These are phyloP conservation scores for Naganishia kalamii DNA, from an alignment of 768 basidiomycete species.

Conservation along the genomic window DNA sequence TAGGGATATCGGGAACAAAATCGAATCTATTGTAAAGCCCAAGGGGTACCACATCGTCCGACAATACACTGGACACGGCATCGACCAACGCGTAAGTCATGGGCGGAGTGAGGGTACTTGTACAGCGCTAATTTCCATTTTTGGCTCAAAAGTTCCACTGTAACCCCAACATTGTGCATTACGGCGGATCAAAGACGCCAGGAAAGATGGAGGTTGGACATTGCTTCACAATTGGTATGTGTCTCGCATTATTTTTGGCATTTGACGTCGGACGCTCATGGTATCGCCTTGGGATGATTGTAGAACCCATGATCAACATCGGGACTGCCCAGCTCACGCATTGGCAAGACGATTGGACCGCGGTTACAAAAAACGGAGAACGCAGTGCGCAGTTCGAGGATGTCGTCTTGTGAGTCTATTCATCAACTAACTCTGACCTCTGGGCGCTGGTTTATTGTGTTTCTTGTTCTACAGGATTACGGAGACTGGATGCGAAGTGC, in stretches of 20 bases:
- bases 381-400: slow-evolving; percentile 96
- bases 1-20: slow-evolving; percentile 47
- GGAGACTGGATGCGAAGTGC: slow-evolving; percentile 78
- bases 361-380: slow-evolving; percentile 83
- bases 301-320: slow-evolving; percentile 78
- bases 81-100: slow-evolving; percentile 56
- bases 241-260: slow-evolving; percentile 52
- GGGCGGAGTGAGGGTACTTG: background rate
- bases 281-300: background rate
- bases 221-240: slow-evolving; percentile 51
- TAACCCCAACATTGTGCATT: slow-evolving; percentile 84
- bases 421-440: slow-evolving; percentile 22
- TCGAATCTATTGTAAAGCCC: slow-evolving; percentile 72
- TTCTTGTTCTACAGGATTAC: slow-evolving; percentile 60
- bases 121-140: background rate
- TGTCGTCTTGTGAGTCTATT: slow-evolving; percentile 69
- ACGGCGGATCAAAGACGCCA: slow-evolving; percentile 85
- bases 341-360: slow-evolving; percentile 68
- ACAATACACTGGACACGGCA: slow-evolving; percentile 85
- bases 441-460: background rate
- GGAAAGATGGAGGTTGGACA: slow-evolving; percentile 84
- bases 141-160: slow-evolving; percentile 59
- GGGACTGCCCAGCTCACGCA: slow-evolving; percentile 52
- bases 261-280: background rate
- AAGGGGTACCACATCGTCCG: slow-evolving; percentile 85